phyloP scores from a whole-genome alignment of 176 grass and related monocot genomes.

The Zizania latifolia region DNA sequence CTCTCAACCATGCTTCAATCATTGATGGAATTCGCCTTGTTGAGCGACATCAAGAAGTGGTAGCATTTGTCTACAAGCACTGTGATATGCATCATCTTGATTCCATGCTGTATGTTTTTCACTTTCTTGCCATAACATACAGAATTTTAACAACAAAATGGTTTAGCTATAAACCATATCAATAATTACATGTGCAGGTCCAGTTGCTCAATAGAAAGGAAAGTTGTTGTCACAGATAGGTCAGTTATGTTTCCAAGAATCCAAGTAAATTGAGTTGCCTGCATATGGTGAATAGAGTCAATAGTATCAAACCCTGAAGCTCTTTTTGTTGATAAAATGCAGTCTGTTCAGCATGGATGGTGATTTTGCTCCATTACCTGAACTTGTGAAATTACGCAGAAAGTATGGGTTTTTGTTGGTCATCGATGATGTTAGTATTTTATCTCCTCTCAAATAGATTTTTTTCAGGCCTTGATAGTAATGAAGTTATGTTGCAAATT shows the following conservation, averaged over 20 bases:
- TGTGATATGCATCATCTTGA: constrained; percentile 77
- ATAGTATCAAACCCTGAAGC: neutral
- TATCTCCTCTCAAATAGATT: constrained; percentile 16
- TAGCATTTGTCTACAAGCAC: constrained; percentile 78
- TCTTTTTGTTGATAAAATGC: constrained; percentile 32
- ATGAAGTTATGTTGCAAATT: neutral
- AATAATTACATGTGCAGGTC: constrained; percentile 35
- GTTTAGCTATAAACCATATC: neutral
- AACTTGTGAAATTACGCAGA: constrained; percentile 66
- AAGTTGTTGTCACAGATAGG: constrained; percentile 92
- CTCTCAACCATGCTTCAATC: constrained; percentile 88
- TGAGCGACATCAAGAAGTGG: constrained; percentile 51
- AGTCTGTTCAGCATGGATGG: constrained; percentile 97
- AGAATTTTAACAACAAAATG: neutral
- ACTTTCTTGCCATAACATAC: constrained; percentile 9
- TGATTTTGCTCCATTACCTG: constrained; percentile 73
- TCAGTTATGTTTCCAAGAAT: constrained; percentile 17
- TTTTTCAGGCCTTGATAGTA: neutral
- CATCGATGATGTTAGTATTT: constrained; percentile 82
- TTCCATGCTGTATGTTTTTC: constrained; percentile 59
- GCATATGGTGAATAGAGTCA: neutral
- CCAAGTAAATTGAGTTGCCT: neutral
- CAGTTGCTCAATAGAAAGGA: constrained; percentile 60
- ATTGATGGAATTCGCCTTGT: constrained; percentile 81
- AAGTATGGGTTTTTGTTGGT: constrained; percentile 85